Conservation (phyloP, 495 filamentous ascomycete species). For the Articulospora tetracladia region DNA sequence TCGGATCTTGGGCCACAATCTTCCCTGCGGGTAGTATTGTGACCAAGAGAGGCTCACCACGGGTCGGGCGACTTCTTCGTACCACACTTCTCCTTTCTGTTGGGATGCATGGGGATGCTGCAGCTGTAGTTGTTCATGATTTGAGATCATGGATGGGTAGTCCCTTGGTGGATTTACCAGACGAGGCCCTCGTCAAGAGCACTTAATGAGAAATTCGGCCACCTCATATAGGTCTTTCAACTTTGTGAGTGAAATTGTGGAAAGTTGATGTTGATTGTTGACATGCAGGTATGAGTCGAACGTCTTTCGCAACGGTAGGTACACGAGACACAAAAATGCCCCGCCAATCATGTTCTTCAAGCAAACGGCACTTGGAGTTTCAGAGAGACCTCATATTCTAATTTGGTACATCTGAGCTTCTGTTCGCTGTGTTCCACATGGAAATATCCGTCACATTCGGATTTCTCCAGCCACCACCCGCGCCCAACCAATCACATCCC, state of each 20-base stretch:
- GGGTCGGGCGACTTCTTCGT: slow-evolving; percentile 25
- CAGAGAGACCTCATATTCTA: background rate
- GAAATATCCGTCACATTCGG: background rate
- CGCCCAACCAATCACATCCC: slow-evolving; percentile 1
- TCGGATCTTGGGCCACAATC: slow-evolving; percentile 6
- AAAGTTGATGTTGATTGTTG: background rate
- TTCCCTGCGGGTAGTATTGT: slow-evolving; percentile 7
- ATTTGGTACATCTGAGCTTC: background rate
- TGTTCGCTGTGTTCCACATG: background rate
- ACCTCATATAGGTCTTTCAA: slow-evolving; percentile 19
- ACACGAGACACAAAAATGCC: no score
- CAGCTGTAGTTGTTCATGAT: slow-evolving; percentile 26
- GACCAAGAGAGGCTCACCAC: slow-evolving; percentile 14
- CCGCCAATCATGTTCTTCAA: background rate
- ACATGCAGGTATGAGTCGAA: background rate
- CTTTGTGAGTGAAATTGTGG: slow-evolving; percentile 1
- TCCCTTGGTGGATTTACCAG: slow-evolving; percentile 25
- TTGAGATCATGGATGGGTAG: slow-evolving; percentile 20
- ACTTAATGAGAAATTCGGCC: slow-evolving; percentile 31
- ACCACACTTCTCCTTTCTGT: slow-evolving; percentile 25
- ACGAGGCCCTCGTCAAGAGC: slow-evolving; percentile 22
- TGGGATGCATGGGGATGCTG: slow-evolving; percentile 28
- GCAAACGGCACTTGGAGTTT: background rate
- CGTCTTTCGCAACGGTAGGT: no score
- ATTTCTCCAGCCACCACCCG: background rate